Percentiles rank a stretch among this genome's conserved stretches.
Evolutionary conservation across 2,329 filamentous ascomycete genomes (phyloP).

Genomic region (Metarhizium rileyi): DNA sequence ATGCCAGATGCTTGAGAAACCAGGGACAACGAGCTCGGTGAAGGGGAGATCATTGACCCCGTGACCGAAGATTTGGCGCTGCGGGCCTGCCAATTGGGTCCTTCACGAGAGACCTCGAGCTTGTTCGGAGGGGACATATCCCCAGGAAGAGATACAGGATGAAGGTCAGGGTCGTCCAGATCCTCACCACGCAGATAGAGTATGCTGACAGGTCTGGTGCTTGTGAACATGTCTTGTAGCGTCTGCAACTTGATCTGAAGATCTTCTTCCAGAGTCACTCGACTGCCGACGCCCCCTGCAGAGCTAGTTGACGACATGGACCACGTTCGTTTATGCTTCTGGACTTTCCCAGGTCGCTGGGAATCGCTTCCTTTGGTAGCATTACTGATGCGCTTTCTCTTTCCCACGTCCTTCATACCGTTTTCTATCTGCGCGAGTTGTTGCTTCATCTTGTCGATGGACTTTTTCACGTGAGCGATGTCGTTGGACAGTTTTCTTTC

Average conservation of each 20-base stretch:
- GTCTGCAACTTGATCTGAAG: slow-evolving; percentile 68
- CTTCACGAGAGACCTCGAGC: slow-evolving; percentile 34
- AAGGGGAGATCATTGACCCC: slow-evolving; percentile 55
- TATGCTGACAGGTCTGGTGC: slow-evolving; percentile 67
- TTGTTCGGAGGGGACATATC: slow-evolving; percentile 53
- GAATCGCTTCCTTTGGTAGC: slow-evolving; percentile 36
- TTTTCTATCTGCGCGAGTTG: slow-evolving; percentile 74
- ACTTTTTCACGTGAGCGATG: slow-evolving; percentile 88
- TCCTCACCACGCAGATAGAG: slow-evolving; percentile 70
- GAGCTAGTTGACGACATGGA: slow-evolving; percentile 78
- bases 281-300: slow-evolving; percentile 32
- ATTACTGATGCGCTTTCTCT: slow-evolving; percentile 48
- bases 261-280: slow-evolving; percentile 59
- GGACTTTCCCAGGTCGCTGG: slow-evolving; percentile 67
- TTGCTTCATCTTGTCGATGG: slow-evolving; percentile 91
- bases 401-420: slow-evolving; percentile 57
- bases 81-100: slow-evolving; percentile 38
- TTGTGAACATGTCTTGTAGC: slow-evolving; percentile 82
- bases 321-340: slow-evolving; percentile 90
- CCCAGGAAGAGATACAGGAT: slow-evolving; percentile 64
- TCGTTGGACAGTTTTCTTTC: slow-evolving; percentile 94
- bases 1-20: slow-evolving; percentile 43
- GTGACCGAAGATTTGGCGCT: slow-evolving; percentile 49
- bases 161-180: slow-evolving; percentile 67
- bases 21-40: slow-evolving; percentile 55